Percentiles rank a stretch among this genome's conserved stretches.
These are phyloP conservation scores for Paraconiothyrium brasiliense DNA, from an alignment of 2,329 filamentous ascomycete genomes.

Conservation along the genomic window DNA sequence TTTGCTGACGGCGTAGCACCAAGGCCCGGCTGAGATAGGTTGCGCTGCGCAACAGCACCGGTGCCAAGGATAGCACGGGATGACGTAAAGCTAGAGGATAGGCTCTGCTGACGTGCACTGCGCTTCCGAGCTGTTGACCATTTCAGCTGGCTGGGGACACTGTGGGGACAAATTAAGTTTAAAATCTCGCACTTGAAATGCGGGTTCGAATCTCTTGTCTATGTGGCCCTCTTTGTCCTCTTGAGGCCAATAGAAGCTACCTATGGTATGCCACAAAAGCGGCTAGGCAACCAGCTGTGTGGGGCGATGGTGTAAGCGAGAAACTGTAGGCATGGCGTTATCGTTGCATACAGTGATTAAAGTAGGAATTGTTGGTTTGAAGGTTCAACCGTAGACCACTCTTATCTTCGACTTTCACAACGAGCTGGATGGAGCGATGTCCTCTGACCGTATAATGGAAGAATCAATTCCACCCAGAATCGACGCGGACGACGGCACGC, in stretches of 20 bases:
- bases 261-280: neutral
- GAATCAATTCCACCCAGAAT: conserved; percentile 22
- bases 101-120: conserved; percentile 5
- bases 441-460: conserved; percentile 9
- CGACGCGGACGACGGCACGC: conserved; percentile 16
- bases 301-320: conserved; percentile 10
- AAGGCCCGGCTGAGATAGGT: conserved; percentile 14
- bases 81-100: conserved; percentile 20
- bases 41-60: conserved; percentile 4
- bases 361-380: neutral
- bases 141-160: neutral
- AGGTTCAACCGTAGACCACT: neutral
- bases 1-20: conserved; percentile 9
- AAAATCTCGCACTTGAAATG: neutral
- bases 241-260: neutral
- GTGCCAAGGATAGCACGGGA: conserved; percentile 17
- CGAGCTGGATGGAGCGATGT: neutral
- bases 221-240: conserved; percentile 2
- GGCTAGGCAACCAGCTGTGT: conserved; percentile 1
- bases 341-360: conserved; percentile 4
- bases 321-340: conserved; percentile 10
- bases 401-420: neutral
- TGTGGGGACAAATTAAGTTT: neutral
- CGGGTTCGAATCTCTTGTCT: neutral
- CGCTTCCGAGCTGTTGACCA: neutral